Evolutionary conservation across 2,329 filamentous ascomycete genomes (phyloP), one percentile per base, ranked within the genome.

Genomic region (Hortaea sp.): DNA sequence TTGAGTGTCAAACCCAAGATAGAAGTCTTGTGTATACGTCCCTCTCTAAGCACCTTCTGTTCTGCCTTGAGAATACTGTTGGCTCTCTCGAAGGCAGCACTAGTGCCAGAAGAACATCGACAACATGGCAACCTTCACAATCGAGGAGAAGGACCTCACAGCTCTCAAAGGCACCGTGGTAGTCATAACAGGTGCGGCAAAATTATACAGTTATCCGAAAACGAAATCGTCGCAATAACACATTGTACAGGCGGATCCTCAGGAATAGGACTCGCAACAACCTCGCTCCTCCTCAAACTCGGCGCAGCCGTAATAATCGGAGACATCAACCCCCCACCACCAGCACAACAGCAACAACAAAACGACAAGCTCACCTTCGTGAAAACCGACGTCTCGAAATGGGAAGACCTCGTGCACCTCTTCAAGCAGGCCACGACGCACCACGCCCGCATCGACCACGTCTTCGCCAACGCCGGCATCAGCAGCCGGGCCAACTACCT

Each of bases 241-340:
- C 10, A 38, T n/a, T n/a, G n/a, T 7, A 10, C 29, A 41, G 47
- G 49, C 29, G 45, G 48, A 6, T 50, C 47, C 0, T 78, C 76
- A 2, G 79, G 79, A 11, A 82, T 82, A 44, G 78, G 78, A 30
- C 69, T 79, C 10, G 74, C 74, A 45, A 79, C 78, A 1, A 68
- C 72, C 6, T 60, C 71, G 6, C 63, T 75, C 2, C 69, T 80
- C 10, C 64, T 81, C 6, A 63, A 69, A 1, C 59, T 72, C 1
- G 77, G 76, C 13, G 78, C 76, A 29, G 69, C 66, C 11, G 77
- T 82, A 12, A 68, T 79, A 48, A 72, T 70, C 28, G 73, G 67
- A 32, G 79, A 82, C 54, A 49, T 79, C 38, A 70, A 73, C 35
- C 61, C 71, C 1, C 63, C 68, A 0, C 59, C 66, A 51, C 20